Conservation (phyloP, 306 rosid genomes). For the Quercus cerris region DNA sequence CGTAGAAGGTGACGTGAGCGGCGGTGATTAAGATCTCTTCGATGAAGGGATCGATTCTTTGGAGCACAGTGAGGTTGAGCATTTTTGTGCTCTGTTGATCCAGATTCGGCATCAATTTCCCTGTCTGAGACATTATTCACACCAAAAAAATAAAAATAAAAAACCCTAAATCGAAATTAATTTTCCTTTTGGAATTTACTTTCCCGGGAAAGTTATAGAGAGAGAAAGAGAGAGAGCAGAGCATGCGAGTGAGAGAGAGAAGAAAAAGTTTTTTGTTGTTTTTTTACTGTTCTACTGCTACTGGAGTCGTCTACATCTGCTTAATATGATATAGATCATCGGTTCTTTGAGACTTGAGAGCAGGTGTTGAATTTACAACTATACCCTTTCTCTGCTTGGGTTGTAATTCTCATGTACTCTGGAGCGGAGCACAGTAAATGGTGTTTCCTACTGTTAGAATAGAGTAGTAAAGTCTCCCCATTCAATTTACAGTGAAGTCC, state of each 20-base stretch:
- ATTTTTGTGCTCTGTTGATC: conserved; percentile 80
- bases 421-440: too few species aligned
- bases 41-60: conserved; percentile 79
- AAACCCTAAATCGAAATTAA: conserved; percentile 20
- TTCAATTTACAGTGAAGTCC: fast-evolving
- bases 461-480: too few species aligned
- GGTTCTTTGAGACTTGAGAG: too few species aligned
- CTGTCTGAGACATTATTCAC: conserved; percentile 49
- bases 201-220: conserved; percentile 21
- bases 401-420: too few species aligned
- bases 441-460: too few species aligned
- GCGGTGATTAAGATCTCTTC: conserved; percentile 95
- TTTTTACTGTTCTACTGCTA: too few species aligned
- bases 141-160: not conserved
- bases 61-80: conserved; percentile 90
- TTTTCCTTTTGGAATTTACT: conserved; percentile 3
- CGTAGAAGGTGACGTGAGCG: conserved; percentile 86
- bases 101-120: conserved; percentile 89
- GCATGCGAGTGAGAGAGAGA: not conserved
- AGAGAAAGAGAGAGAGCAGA: not conserved
- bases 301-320: not conserved
- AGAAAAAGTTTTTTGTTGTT: too few species aligned
- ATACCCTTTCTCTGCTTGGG: too few species aligned
- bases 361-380: too few species aligned
- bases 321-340: too few species aligned